Evolutionary conservation across 2,329 filamentous ascomycete genomes (phyloP).

Genomic region (Ascochyta fabae): DNA sequence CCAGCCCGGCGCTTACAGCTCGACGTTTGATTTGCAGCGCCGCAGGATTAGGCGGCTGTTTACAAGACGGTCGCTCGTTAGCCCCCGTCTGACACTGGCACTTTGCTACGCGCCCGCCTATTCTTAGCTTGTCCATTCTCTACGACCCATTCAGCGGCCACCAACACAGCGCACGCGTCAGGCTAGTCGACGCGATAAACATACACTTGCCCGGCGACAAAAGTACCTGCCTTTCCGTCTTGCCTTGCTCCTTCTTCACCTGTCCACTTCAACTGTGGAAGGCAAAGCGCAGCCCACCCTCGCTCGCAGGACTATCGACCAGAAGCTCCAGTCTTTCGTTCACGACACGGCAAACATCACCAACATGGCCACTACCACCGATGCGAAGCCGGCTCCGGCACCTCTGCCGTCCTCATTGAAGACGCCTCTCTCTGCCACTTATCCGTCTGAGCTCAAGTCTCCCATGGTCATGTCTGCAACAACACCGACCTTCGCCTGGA

Average conservation of each 20-base stretch:
- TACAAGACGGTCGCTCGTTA: slow-evolving; percentile 32
- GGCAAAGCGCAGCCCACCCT: slow-evolving; percentile 36
- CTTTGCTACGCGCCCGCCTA: slow-evolving; percentile 29
- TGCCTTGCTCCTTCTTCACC: slow-evolving; percentile 34
- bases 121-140: slow-evolving; percentile 28
- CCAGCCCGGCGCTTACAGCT: slow-evolving; percentile 40
- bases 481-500: slow-evolving; percentile 57
- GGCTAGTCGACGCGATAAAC: slow-evolving; percentile 44
- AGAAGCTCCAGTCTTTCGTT: slow-evolving; percentile 41
- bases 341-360: slow-evolving; percentile 27
- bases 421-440: slow-evolving; percentile 67
- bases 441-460: slow-evolving; percentile 63
- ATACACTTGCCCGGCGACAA: slow-evolving; percentile 35
- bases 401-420: slow-evolving; percentile 48
- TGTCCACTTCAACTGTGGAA: slow-evolving; percentile 36
- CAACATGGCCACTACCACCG: slow-evolving; percentile 50
- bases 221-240: slow-evolving; percentile 28
- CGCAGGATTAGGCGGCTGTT: slow-evolving; percentile 35
- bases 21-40: slow-evolving; percentile 27
- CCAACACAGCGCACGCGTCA: slow-evolving; percentile 40
- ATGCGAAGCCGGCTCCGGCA: slow-evolving; percentile 49
- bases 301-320: slow-evolving; percentile 28
- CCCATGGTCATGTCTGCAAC: slow-evolving; percentile 63
- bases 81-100: slow-evolving; percentile 25
- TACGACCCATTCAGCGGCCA: slow-evolving; percentile 41